A percentile compares a stretch with the other conserved stretches of the same genome.
phyloP scores from a whole-genome alignment of 345 rosid species.

The Salix caprea region DNA sequence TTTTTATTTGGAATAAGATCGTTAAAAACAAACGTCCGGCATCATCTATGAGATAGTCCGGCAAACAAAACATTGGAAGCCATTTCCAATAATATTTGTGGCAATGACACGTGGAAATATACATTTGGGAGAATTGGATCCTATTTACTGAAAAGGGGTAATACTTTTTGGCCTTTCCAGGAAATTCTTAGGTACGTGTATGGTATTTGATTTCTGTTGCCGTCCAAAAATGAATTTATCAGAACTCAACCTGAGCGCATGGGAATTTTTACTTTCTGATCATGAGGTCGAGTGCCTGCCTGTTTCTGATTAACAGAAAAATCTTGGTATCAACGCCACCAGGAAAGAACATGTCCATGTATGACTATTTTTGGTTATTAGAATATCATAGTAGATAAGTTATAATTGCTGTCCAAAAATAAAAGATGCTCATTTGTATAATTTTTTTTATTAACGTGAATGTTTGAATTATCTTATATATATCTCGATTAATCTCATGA shows the following conservation, averaged over 20 bases:
- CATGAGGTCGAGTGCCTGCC: neutral
- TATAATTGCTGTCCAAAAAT: no score
- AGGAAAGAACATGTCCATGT: neutral
- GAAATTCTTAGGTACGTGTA: neutral
- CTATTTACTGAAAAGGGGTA: neutral
- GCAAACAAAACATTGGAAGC: no score
- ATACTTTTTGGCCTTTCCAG: neutral
- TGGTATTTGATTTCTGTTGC: neutral
- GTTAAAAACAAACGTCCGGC: no score
- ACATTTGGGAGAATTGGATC: neutral
- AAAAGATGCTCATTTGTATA: no score
- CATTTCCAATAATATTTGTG: neutral
- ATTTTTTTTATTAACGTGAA: no score
- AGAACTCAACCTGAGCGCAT: neutral
- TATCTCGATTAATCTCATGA: no score
- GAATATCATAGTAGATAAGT: no score
- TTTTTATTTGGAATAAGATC: no score
- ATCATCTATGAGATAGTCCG: no score
- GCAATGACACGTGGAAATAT: neutral
- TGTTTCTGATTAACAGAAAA: neutral
- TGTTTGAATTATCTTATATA: rapidly evolving
- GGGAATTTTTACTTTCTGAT: neutral
- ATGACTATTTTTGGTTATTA: no score
- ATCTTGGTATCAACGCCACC: slow-evolving; percentile 3
- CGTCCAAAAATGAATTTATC: neutral